Evolutionary conservation across 228 moss, liverwort and hornwort genomes (phyloP), one percentile per base, ranked within the genome.

Genomic region (Sphagnum fallax): DNA sequence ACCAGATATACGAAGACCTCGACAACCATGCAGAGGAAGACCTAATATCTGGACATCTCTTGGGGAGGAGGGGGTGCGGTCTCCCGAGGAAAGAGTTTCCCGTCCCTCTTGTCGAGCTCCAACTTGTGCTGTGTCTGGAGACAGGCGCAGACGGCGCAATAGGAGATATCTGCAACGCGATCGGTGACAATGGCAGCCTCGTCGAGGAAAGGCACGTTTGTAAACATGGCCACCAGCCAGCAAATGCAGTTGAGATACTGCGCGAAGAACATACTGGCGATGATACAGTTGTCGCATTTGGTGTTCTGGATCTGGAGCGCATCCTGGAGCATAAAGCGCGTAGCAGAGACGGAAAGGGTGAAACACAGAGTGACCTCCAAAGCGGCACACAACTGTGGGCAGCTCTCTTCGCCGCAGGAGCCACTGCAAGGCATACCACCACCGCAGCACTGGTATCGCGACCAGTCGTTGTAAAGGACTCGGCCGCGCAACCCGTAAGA

Each of bases 71-170:
- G 86, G 48, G 92, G 82, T n/a, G 84, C 77, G 14, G 63, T 82
- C 16, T 67, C 77, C 12, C 75, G 72, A 16, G 95, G 89, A 58
- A 74, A 67, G 63, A 92, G 65, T 7, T 78, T 32, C 51, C 95
- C 95, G 69, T 95, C 95, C 78, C 95, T 84, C 75, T 89, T 87
- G 72, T 95, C 95, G 62, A 95, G 87, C 84, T 95, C 87, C 68
- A 92, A 32, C 77, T 95, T 95, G 52, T 95, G 95, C 80, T 95
- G 95, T 49, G 95, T 95, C 83, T 95, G 90, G 69, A 95, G 84
- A 65, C 95, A 95, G 0, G 95, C 92, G 58, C 95, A 95, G 53
- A 95, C 92, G 15, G 92, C 92, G 86, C 95, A 95, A 50, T 89
- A 95, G 14, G 88, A 85, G 65, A 95, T 83, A 60, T 95, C 95